Evolutionary conservation across 495 filamentous ascomycete genomes (phyloP), one percentile per base, ranked within the genome.

Genomic region (Rhypophila decipiens): DNA sequence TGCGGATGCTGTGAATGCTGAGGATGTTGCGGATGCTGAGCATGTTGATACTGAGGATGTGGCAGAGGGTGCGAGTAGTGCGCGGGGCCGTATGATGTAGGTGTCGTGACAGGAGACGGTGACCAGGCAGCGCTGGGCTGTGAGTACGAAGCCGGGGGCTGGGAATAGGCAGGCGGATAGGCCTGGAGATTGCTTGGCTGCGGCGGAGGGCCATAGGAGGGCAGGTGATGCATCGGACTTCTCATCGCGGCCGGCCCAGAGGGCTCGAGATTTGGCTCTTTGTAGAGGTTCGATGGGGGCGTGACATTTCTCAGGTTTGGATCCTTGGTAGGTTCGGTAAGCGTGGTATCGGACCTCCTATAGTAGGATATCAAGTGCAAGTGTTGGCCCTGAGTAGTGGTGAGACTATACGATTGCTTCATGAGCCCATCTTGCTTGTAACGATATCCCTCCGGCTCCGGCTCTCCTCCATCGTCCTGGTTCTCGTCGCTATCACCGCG

Each of bases 391-490:
- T 75, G 78, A 7, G 86, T 84, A 2, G 91, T 97, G 3, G 91
- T 95, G 62, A 98, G 97, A 71, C 91, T 96, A 75, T 97, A 98
- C 0, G 93, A 97, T 66, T 98, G 93, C 73, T 98, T 98, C 90
- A 96, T 95, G 29, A 98, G 71, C 0, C 93, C 93, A 57, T 97
- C 93, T 1, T 87, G 84, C 70, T 98, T 98, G 68, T 98, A 98
- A 44, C 91, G 79, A 63, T 97, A 98, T 11, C 93, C 93, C 64
- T 98, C 93, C 0, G 87, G 93, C 29, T 90, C 93, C 36, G 27
- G 27, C 13, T 31, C 27, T n/a, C n/a, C n/a, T n/a, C 88, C 87
- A 24, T 91, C 88, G 49, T 83, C 83, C 53, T 81, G 78, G 39
- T 84, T 84, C 21, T 87, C 87, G 56, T 95, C 91, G 60, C 86